These are phyloP conservation scores for Orbilia blumenaviensis DNA, from an alignment of 2,329 filamentous ascomycete genomes.

Conservation along the genomic window DNA sequence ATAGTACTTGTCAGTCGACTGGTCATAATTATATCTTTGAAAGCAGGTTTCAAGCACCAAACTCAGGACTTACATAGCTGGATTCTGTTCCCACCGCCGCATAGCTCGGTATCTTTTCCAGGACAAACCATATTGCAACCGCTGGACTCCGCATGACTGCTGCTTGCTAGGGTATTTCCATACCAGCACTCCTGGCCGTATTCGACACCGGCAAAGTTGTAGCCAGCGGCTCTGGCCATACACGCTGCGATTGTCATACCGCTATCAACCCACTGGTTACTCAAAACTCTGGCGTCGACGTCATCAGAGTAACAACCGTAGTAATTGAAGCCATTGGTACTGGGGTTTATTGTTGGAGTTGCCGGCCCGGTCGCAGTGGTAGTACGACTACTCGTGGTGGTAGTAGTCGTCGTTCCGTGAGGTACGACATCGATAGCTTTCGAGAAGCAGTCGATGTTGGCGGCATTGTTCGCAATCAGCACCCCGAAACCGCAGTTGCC, in stretches of 20 bases:
- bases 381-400: neutral
- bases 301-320: constrained; percentile 28
- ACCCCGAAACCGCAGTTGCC: constrained; percentile 24
- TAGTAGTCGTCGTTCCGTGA: neutral
- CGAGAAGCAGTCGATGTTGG: constrained; percentile 8
- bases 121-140: constrained; percentile 27
- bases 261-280: neutral
- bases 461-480: constrained; percentile 16
- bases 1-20: too few relatives aligned
- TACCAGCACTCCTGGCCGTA: constrained; percentile 63
- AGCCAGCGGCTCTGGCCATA: constrained; percentile 48
- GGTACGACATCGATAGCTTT: constrained; percentile 15
- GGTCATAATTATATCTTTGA: neutral
- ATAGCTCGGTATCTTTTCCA: constrained; percentile 15
- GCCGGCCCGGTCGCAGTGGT: neutral
- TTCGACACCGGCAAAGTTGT: constrained; percentile 61
- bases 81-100: constrained; percentile 27
- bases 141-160: constrained; percentile 3
- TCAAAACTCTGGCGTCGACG: neutral
- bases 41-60: too few relatives aligned
- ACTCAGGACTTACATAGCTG: neutral
- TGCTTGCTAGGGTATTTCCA: constrained; percentile 56
- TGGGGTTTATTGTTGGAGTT: constrained; percentile 9
- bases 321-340: constrained; percentile 11
- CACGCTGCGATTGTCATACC: constrained; percentile 21